These are phyloP conservation scores for Penicillium sp. DNA, from an alignment of 2,329 filamentous ascomycete species.

Conservation along the genomic window DNA sequence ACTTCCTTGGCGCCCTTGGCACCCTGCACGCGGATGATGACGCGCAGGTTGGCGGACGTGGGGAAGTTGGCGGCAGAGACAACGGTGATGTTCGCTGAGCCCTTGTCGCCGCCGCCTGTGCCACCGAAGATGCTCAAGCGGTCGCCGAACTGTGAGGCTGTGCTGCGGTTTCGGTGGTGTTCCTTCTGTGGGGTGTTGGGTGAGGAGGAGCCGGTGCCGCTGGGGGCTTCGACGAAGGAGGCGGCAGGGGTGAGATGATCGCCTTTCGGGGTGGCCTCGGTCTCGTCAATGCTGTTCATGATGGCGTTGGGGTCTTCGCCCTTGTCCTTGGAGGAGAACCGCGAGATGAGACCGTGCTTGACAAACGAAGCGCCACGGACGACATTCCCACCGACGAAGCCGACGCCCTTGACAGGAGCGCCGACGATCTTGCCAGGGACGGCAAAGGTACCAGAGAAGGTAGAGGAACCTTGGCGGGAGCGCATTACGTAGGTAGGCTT, in stretches of 20 bases:
- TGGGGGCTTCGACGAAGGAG: slow-evolving; percentile 32
- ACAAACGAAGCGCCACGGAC: slow-evolving; percentile 89
- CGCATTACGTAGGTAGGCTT: slow-evolving; percentile 87
- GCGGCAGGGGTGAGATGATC: slow-evolving; percentile 20
- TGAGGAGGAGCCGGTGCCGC: slow-evolving; percentile 24
- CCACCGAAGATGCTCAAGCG: slow-evolving; percentile 49
- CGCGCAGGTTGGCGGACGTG: slow-evolving; percentile 70
- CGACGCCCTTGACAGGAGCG: slow-evolving; percentile 88
- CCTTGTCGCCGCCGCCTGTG: slow-evolving; percentile 57
- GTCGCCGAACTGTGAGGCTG: slow-evolving; percentile 48
- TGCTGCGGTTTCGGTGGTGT: slow-evolving; percentile 49
- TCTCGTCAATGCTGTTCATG: slow-evolving; percentile 24
- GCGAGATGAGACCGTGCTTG: slow-evolving; percentile 68
- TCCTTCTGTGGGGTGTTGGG: slow-evolving; percentile 32
- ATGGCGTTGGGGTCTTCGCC: slow-evolving; percentile 37
- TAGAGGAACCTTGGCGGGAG: slow-evolving; percentile 82
- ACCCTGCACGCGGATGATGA: slow-evolving; percentile 64
- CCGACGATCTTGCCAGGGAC: slow-evolving; percentile 86
- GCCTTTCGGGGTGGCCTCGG: slow-evolving; percentile 13
- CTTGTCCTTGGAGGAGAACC: slow-evolving; percentile 53
- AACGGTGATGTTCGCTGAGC: slow-evolving; percentile 75
- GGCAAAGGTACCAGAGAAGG: slow-evolving; percentile 86
- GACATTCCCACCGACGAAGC: slow-evolving; percentile 75
- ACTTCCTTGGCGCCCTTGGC: slow-evolving; percentile 70
- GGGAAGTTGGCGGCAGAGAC: slow-evolving; percentile 76